Percentiles rank a stretch among this genome's conserved stretches.
phyloP scores from a whole-genome alignment of 768 basidiomycete genomes.

The Roridomyces roridus region DNA sequence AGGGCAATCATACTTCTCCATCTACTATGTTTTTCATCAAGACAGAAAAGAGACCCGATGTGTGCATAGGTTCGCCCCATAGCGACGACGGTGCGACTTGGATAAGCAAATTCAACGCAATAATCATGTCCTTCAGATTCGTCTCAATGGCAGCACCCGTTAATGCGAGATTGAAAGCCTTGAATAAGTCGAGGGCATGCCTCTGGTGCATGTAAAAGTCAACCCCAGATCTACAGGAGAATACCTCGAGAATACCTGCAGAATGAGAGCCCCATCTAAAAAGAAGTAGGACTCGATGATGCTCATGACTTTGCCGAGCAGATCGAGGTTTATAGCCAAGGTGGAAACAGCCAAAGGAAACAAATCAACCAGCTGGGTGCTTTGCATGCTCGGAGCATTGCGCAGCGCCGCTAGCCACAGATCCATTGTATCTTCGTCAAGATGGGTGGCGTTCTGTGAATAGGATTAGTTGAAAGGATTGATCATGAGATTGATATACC shows the following conservation, averaged over 20 bases:
- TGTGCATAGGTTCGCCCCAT: conserved; percentile 80
- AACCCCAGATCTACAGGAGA: not conserved
- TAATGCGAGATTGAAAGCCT: conserved; percentile 59
- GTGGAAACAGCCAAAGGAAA: conserved; percentile 68
- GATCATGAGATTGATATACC: conserved; percentile 39
- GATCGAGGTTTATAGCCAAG: conserved; percentile 72
- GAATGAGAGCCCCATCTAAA: conserved; percentile 64
- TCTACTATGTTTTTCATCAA: conserved; percentile 65
- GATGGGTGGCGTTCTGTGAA: conserved; percentile 61
- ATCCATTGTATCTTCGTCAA: conserved; percentile 80
- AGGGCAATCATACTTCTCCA: conserved; percentile 59
- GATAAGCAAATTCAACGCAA: conserved; percentile 61
- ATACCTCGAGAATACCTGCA: conserved; percentile 56
- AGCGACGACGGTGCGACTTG: conserved; percentile 65
- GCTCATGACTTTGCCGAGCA: conserved; percentile 68
- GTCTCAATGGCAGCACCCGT: conserved; percentile 50
- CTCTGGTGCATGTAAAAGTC: conserved; percentile 42
- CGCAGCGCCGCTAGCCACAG: conserved; percentile 79
- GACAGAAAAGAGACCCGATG: conserved; percentile 72
- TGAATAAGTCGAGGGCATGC: conserved; percentile 61
- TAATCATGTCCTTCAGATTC: conserved; percentile 71
- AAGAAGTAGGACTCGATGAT: conserved; percentile 83
- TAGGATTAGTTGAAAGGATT: conserved; percentile 8
- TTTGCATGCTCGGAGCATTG: conserved; percentile 62
- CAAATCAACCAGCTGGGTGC: conserved; percentile 63